Conservation (phyloP, 1,139 yeast species). For the Yamadazyma pseudoaaseri region DNA sequence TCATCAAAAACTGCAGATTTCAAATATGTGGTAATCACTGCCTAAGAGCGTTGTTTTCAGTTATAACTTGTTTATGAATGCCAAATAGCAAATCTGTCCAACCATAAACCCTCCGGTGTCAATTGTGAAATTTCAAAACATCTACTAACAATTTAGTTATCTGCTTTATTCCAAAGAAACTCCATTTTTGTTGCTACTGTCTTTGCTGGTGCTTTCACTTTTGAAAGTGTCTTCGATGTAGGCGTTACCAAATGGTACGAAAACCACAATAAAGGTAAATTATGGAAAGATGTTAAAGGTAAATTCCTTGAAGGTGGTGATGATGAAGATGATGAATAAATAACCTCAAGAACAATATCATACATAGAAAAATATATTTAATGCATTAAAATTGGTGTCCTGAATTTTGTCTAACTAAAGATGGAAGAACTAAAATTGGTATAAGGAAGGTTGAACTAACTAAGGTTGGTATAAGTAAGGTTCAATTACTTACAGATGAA, state of each 20-base stretch:
- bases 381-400: conserved; percentile 7
- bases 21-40: too few species aligned
- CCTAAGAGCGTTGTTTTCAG: too few species aligned
- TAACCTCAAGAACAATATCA: background rate
- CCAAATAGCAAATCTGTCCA: too few species aligned
- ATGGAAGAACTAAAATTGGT: background rate
- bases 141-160: conserved; percentile 5
- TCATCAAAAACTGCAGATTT: too few species aligned
- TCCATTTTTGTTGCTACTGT: conserved; percentile 84
- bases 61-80: too few species aligned
- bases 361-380: conserved; percentile 6
- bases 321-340: conserved; percentile 53
- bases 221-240: conserved; percentile 81
- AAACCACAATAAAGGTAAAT: conserved; percentile 88
- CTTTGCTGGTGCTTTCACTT: conserved; percentile 83
- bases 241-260: conserved; percentile 83
- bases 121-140: background rate
- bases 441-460: background rate
- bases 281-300: conserved; percentile 92
- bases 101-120: background rate
- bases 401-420: too few species aligned
- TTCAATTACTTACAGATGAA: too few species aligned
- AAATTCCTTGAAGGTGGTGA: conserved; percentile 59
- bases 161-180: conserved; percentile 84
- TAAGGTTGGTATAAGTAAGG: too few species aligned